Evolutionary conservation across 345 rosid species (phyloP).

Genomic region (Jatropha curcas): DNA sequence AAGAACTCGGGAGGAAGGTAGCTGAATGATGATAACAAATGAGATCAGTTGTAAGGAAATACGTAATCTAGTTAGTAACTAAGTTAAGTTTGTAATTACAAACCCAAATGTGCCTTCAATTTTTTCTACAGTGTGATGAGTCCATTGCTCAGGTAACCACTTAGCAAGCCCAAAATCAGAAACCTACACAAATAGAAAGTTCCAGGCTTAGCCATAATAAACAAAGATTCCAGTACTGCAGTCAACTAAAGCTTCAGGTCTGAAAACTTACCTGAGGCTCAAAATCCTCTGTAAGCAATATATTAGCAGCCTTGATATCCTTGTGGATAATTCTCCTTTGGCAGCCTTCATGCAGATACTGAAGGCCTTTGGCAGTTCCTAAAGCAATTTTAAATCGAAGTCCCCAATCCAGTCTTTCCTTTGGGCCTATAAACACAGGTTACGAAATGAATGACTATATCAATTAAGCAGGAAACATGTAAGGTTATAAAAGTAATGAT

Average conservation of each 20-base stretch:
- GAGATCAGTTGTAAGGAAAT: neutral
- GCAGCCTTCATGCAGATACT: constrained; percentile 85
- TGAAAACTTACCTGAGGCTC: constrained; percentile 63
- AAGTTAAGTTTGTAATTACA: constrained; percentile 15
- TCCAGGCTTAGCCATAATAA: constrained; percentile 11
- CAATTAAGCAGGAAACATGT: constrained; percentile 2
- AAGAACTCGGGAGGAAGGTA: constrained; percentile 94
- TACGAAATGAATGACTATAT: neutral
- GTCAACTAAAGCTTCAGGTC: constrained; percentile 3
- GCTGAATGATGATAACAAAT: constrained; percentile 33
- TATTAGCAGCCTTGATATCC: constrained; percentile 91
- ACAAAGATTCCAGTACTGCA: neutral
- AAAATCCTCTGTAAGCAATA: constrained; percentile 78
- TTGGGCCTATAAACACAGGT: constrained; percentile 41
- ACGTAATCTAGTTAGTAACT: constrained; percentile 15
- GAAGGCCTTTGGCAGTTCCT: constrained; percentile 83
- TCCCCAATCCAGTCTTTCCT: constrained; percentile 63
- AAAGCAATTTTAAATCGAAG: constrained; percentile 66
- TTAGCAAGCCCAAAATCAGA: constrained; percentile 97
- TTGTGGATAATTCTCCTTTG: constrained; percentile 91
- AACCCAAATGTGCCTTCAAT: constrained; percentile 98
- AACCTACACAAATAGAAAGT: constrained; percentile 48
- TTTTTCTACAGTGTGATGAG: constrained; percentile 76
- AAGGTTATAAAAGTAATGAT: constrained; percentile 14
- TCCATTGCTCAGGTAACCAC: constrained; percentile 95